Base-by-base conservation (phyloP, 805 yeast species). In the Yarrowia phangngaensis region DNA sequence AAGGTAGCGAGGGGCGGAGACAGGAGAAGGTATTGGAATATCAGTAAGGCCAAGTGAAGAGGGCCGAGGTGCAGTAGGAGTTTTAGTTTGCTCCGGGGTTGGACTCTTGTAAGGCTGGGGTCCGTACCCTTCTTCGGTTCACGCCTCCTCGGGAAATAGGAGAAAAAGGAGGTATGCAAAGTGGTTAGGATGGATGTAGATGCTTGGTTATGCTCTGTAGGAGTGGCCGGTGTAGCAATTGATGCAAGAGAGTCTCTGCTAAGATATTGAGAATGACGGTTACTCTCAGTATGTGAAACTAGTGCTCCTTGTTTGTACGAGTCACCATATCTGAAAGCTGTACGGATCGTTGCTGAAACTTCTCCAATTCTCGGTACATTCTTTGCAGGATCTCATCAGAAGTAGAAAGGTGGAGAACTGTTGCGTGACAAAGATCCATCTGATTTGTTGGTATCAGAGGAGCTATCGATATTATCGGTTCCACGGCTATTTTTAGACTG, bases 331-430 rank as follows among this genome's bases (percentile, higher is more conserved):
- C 50, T 2, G 54, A 51, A 2, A 56, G 50, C 30, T 53, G 40
- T 6, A 51, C 55, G 2, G 60, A 54, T 24, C 53, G 43, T 33
- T 41, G 33, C 33, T 56, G 57, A 15, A 58, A 51, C 36, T 54
- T 54, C 17, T 53, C 56, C 40, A 58, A 31, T 23, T 56, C 60
- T 4, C 33, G 43, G 53, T 56, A 55, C 59, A 58, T 58, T 28
- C 55, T 54, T 24, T 49, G 49, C 17, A 58, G 52, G 14, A 58
- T 52, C 33, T 36, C 22, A 9, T 56, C 58, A 11, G 48, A 41
- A 1, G 48, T 29, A 3, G 45, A 26, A 12, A 13, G 45, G 45
- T 19, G 32, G 19, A 9, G 45, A 32, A 13, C 32, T 31, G 45
- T 38, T 38, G n/a, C 32, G 23, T 13, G 45, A 27, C 7, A 23